Evolutionary conservation across 805 yeast genomes (phyloP).

Genomic region (Brettanomyces custersianus): DNA sequence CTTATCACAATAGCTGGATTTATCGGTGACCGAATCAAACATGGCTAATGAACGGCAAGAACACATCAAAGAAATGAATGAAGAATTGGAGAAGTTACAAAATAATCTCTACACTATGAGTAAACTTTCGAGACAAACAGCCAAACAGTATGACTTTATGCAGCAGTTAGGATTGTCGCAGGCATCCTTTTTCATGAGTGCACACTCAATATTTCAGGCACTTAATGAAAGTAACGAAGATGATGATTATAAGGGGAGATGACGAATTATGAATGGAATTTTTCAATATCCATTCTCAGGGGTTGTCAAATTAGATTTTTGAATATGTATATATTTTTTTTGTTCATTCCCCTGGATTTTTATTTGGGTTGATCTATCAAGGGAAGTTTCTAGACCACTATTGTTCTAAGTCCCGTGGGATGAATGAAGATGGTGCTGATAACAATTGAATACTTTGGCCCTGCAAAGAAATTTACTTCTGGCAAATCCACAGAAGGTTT

Average conservation of each 20-base stretch:
- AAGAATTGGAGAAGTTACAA: slow-evolving; percentile 14
- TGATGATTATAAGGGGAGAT: too few species aligned
- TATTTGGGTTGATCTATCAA: too few species aligned
- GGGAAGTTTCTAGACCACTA: too few species aligned
- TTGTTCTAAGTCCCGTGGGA: too few species aligned
- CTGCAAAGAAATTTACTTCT: slow-evolving; percentile 21
- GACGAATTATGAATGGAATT: too few species aligned
- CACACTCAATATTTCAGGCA: slow-evolving; percentile 22
- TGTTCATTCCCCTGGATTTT: too few species aligned
- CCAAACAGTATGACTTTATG: slow-evolving; percentile 19
- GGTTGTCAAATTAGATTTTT: too few species aligned
- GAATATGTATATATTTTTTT: too few species aligned
- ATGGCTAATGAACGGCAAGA: neutral
- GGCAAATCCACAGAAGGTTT: slow-evolving; percentile 10
- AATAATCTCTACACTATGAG: slow-evolving; percentile 15
- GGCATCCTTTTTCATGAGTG: slow-evolving; percentile 21
- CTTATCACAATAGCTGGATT: too few species aligned
- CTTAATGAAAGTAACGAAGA: slow-evolving; percentile 19
- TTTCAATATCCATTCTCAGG: too few species aligned
- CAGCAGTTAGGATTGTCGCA: slow-evolving; percentile 21
- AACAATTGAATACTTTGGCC: slow-evolving; percentile 23
- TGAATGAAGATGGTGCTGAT: slow-evolving; percentile 9
- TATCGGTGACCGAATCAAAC: too few species aligned
- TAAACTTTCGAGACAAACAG: slow-evolving; percentile 13
- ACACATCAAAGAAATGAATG: slow-evolving; percentile 6